Evolutionary conservation across 139 green algal genomes (phyloP).

Genomic region (Picochlorum sp.): DNA sequence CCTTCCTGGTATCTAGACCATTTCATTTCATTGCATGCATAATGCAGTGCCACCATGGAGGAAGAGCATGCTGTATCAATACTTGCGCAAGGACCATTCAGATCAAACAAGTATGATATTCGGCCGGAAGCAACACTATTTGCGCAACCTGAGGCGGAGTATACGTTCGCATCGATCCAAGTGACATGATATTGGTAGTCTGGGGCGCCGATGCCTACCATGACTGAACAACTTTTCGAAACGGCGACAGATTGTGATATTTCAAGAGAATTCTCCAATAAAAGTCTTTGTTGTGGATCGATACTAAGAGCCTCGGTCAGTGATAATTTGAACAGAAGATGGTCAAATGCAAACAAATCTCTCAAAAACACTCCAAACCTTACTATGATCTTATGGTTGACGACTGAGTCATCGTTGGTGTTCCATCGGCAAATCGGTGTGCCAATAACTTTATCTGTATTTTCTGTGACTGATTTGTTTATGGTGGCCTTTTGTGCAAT

Average conservation of each 20-base stretch:
- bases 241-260: neutral
- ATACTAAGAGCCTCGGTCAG: constrained; percentile 29
- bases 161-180: constrained; percentile 35
- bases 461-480: no score
- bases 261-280: constrained; percentile 45
- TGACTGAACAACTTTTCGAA: constrained; percentile 16
- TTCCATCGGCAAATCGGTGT: no score
- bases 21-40: constrained; percentile 34
- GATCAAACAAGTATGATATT: constrained; percentile 61
- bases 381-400: neutral
- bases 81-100: constrained; percentile 53
- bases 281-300: constrained; percentile 68
- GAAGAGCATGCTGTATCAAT: constrained; percentile 80
- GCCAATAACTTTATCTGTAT: no score
- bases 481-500: neutral
- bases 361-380: constrained; percentile 52
- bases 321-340: constrained; percentile 43
- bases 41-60: constrained; percentile 55
- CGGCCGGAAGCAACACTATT: constrained; percentile 39
- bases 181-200: constrained; percentile 14
- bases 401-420: constrained; percentile 13
- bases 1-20: constrained; percentile 13
- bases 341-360: constrained; percentile 53
- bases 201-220: constrained; percentile 25
- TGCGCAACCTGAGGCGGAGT: constrained; percentile 52